Conservation (phyloP, 139 green algal species). For the Asterochloris erici region DNA sequence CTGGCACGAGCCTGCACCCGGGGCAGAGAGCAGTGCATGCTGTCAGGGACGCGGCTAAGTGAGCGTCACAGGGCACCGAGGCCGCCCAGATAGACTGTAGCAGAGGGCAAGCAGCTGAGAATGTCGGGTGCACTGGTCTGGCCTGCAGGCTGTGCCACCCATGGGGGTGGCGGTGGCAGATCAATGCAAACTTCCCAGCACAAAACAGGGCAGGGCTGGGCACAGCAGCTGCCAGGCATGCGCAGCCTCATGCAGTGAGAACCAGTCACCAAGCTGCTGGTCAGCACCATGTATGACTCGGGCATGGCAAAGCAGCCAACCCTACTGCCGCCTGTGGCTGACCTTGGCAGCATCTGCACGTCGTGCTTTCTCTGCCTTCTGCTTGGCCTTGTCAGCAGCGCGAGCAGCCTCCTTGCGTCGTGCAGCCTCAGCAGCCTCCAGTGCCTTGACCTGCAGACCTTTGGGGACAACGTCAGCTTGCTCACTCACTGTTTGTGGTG, state of each 20-base stretch:
- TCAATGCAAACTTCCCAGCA: background rate
- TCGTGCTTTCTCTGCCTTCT: constrained; percentile 38
- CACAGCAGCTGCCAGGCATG: background rate
- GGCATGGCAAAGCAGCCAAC: background rate
- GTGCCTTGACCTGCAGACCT: constrained; percentile 56
- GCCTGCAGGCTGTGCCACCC: background rate
- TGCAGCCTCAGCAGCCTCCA: constrained; percentile 61
- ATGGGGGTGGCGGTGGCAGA: background rate
- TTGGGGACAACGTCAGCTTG: background rate
- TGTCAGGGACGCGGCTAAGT: background rate
- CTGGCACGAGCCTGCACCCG: constrained; percentile 40
- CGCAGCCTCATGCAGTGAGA: background rate
- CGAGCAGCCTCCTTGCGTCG: constrained; percentile 47
- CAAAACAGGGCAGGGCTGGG: background rate
- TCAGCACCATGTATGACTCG: background rate
- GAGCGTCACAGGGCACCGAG: background rate
- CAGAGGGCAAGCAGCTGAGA: background rate
- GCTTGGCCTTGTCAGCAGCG: constrained; percentile 34
- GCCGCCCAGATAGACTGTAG: background rate
- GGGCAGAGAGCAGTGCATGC: background rate
- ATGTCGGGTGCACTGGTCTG: background rate
- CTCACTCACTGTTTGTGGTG: background rate
- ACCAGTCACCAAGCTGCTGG: background rate
- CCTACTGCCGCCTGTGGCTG: background rate
- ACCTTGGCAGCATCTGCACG: constrained; percentile 35